Evolutionary conservation across 768 basidiomycete species (phyloP).

Genomic region (Phlebiopsis flavidoalba): DNA sequence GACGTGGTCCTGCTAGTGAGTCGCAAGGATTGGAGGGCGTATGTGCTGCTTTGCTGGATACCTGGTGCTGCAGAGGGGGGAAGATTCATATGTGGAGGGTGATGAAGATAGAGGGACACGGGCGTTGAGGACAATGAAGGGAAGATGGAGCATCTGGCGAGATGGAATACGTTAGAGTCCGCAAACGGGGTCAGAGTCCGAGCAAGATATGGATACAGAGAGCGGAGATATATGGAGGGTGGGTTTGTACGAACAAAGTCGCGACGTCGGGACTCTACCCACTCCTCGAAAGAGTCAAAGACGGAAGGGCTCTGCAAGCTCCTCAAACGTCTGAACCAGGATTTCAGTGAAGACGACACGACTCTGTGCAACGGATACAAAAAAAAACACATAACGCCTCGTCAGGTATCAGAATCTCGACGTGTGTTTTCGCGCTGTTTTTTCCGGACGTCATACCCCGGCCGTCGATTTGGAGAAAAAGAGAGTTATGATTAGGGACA

Average conservation of each 20-base stretch:
- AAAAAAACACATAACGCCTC: constrained; percentile 35
- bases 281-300: not conserved
- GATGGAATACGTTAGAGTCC: constrained; percentile 26
- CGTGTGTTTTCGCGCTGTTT: constrained; percentile 67
- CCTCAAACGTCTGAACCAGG: not conserved
- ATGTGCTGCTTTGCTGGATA: constrained; percentile 62
- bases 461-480: constrained; percentile 43
- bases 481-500: constrained; percentile 61
- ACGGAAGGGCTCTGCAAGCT: not conserved
- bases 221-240: constrained; percentile 27
- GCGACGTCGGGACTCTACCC: constrained; percentile 3
- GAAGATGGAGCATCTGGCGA: constrained; percentile 22
- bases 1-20: constrained; percentile 38
- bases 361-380: not conserved
- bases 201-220: constrained; percentile 21
- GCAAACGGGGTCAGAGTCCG: constrained; percentile 2
- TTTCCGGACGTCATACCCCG: constrained; percentile 55
- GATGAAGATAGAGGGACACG: constrained; percentile 23
- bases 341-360: not conserved
- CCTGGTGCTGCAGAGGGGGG: constrained; percentile 21
- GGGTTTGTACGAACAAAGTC: constrained; percentile 12
- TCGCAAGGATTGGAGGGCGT: constrained; percentile 73
- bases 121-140: constrained; percentile 16
- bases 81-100: constrained; percentile 21
- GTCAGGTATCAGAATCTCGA: constrained; percentile 50